Percentiles rank a stretch among this genome's conserved stretches.
Conservation (phyloP, 2,329 filamentous ascomycete species). For the Claviceps fusiformis region DNA sequence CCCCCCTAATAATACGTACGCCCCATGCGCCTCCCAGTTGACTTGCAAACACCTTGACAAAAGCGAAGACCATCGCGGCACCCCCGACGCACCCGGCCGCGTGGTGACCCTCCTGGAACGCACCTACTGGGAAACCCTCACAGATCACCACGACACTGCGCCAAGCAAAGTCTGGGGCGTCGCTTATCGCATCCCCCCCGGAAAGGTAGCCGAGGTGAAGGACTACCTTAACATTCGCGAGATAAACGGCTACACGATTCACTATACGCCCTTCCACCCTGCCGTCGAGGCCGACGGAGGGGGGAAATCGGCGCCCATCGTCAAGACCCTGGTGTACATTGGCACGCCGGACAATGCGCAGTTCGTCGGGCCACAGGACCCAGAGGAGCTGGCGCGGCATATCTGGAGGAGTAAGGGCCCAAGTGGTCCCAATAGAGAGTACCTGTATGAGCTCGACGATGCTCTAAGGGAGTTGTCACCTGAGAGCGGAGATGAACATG, state of each 20-base stretch:
- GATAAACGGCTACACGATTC: constrained; percentile 93
- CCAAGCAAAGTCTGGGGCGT: constrained; percentile 74
- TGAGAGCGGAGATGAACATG: constrained; percentile 70
- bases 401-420: constrained; percentile 67
- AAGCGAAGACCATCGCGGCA: constrained; percentile 90
- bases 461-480: constrained; percentile 59
- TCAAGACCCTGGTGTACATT: constrained; percentile 70
- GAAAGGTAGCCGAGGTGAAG: constrained; percentile 66
- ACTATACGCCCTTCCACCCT: constrained; percentile 72
- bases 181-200: constrained; percentile 69
- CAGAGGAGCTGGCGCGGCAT: constrained; percentile 62
- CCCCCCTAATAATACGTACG: not conserved
- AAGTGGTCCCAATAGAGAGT: constrained; percentile 82
- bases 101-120: constrained; percentile 87
- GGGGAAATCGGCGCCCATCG: constrained; percentile 20
- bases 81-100: constrained; percentile 71
- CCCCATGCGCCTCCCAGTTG: too few relatives aligned
- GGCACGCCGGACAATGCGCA: constrained; percentile 87
- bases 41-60: not conserved
- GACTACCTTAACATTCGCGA: constrained; percentile 90
- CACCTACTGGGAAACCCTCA: constrained; percentile 67
- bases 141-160: constrained; percentile 48
- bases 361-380: constrained; percentile 75
- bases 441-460: constrained; percentile 66
- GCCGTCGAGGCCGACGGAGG: constrained; percentile 14